phyloP scores from a whole-genome alignment of 106 monocot genomes.

The Dioscorea zingiberensis region DNA sequence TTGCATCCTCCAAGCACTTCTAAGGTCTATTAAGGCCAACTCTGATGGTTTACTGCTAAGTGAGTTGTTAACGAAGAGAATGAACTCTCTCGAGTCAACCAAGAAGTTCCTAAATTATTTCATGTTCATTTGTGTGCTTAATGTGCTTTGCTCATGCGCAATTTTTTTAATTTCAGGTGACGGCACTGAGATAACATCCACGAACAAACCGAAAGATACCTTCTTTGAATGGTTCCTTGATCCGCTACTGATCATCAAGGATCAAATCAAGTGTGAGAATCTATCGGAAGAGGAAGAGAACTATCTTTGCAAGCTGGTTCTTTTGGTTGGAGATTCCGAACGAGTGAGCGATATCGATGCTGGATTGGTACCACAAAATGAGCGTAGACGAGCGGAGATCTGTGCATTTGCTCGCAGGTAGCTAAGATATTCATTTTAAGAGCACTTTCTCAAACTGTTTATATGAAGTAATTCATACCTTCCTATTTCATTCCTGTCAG shows the following conservation, averaged over 20 bases:
- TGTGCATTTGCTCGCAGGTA: conserved; percentile 87
- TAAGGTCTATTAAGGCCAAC: conserved; percentile 40
- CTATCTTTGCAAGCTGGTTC: conserved; percentile 60
- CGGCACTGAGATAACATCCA: conserved; percentile 52
- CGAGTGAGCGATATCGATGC: conserved; percentile 28
- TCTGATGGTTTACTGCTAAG: conserved; percentile 50
- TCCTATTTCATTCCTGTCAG: conserved; percentile 10
- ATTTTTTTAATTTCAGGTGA: conserved; percentile 40
- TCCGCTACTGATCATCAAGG: conserved; percentile 79
- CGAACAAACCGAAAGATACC: conserved; percentile 65
- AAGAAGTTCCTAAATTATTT: background rate
- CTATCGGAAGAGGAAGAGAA: conserved; percentile 63
- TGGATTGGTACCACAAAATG: conserved; percentile 13
- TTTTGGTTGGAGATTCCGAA: conserved; percentile 50
- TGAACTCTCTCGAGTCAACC: background rate
- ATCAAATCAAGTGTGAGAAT: conserved; percentile 71
- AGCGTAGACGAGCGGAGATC: conserved; percentile 65
- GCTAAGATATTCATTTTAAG: background rate
- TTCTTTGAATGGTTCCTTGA: conserved; percentile 94
- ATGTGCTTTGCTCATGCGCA: background rate
- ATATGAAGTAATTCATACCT: no score
- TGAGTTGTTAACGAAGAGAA: conserved; percentile 18
- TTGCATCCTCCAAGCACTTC: conserved; percentile 43
- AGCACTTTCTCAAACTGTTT: no score
- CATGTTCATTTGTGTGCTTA: background rate